Percentiles rank a stretch among this genome's conserved stretches.
phyloP scores from a whole-genome alignment of 176 grass and related monocot species.

The Triticum timopheevii region DNA sequence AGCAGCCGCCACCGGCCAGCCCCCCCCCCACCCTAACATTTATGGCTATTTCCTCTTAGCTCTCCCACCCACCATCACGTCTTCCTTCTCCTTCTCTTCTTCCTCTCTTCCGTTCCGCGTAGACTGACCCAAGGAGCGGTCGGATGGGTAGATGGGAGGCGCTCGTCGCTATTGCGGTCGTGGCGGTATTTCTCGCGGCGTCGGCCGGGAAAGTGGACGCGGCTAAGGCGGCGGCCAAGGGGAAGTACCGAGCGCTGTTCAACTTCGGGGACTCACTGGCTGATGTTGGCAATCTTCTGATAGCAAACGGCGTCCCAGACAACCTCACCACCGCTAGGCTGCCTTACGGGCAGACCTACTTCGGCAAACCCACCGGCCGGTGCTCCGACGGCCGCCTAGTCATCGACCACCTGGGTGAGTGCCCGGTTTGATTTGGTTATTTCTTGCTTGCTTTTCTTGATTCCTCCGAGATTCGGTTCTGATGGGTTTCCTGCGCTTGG shows the following conservation, averaged over 20 bases:
- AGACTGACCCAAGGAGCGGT: background rate
- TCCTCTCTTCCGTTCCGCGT: background rate
- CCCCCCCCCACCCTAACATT: constrained; percentile 2
- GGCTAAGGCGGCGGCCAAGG: constrained; percentile 18
- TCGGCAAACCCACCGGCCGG: constrained; percentile 61
- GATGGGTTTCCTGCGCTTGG: constrained; percentile 26
- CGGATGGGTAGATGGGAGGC: background rate
- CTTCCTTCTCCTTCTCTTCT: background rate
- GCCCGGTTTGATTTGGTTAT: background rate
- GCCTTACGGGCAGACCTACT: constrained; percentile 84
- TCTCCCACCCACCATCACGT: too few species aligned
- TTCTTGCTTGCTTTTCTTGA: background rate
- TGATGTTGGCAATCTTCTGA: constrained; percentile 78
- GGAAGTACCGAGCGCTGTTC: constrained; percentile 70
- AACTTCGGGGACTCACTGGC: constrained; percentile 89
- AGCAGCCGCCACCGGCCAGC: background rate
- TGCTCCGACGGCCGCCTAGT: constrained; percentile 92
- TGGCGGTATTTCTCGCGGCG: background rate
- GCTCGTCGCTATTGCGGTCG: background rate
- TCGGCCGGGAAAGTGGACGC: background rate
- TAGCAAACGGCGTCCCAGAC: constrained; percentile 45
- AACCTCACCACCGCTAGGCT: constrained; percentile 59
- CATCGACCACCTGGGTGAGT: constrained; percentile 77
- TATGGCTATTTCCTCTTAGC: background rate
- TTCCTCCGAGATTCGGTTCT: constrained; percentile 20